phyloP scores from a whole-genome alignment of 306 rosid genomes.

The Cajanus cajan region DNA sequence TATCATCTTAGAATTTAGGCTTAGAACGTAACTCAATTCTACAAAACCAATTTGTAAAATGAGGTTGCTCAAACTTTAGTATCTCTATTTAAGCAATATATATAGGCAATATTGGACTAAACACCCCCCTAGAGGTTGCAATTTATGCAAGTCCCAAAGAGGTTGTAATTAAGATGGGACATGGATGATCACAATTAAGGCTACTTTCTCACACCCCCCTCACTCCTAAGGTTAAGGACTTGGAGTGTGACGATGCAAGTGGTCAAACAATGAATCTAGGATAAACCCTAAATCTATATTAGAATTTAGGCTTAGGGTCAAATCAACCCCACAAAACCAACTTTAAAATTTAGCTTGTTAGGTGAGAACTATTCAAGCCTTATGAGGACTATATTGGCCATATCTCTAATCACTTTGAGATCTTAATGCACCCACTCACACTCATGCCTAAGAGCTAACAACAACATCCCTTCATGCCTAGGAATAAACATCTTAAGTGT shows the following conservation, averaged over 20 bases:
- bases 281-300: neutral
- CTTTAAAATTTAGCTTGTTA: neutral
- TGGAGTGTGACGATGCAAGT: neutral
- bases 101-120: too few species aligned
- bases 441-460: neutral
- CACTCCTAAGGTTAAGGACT: too few species aligned
- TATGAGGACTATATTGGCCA: neutral
- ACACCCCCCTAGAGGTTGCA: too few species aligned
- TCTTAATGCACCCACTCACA: neutral
- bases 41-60: neutral
- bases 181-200: too few species aligned
- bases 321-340: neutral
- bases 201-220: too few species aligned
- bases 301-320: neutral
- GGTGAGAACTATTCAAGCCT: neutral
- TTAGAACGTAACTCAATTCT: neutral
- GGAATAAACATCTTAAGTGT: neutral
- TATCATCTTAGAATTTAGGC: neutral
- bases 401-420: neutral
- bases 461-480: neutral
- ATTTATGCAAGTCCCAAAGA: too few species aligned
- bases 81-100: too few species aligned
- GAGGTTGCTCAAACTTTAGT: too few species aligned
- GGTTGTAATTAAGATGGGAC: too few species aligned
- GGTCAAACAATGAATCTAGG: neutral